Evolutionary conservation across 257 asterid genomes (phyloP).

Genomic region (Misopates orontium): DNA sequence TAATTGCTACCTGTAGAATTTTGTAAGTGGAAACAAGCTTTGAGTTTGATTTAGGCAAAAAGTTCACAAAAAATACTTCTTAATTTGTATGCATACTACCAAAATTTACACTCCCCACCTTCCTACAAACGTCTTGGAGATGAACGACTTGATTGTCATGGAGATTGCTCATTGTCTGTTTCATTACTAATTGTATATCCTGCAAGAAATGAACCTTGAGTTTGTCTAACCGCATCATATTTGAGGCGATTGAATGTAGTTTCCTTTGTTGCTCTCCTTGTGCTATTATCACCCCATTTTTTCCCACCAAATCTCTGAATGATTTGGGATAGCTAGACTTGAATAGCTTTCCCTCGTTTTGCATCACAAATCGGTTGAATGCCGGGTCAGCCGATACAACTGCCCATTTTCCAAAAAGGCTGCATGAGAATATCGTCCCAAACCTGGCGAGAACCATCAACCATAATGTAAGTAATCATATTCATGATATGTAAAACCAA

Average conservation of each 20-base stretch:
- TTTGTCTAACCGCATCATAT: constrained; percentile 79
- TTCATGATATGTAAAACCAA: not conserved
- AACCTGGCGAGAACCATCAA: constrained; percentile 41
- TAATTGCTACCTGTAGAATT: constrained; percentile 66
- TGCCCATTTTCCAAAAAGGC: constrained; percentile 72
- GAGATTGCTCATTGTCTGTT: constrained; percentile 39
- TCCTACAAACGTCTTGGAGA: constrained; percentile 83
- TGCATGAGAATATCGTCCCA: constrained; percentile 78
- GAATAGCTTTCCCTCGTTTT: constrained; percentile 71
- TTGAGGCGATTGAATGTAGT: constrained; percentile 79
- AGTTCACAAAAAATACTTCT: not conserved
- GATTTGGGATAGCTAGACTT: constrained; percentile 93
- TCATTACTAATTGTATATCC: constrained; percentile 62
- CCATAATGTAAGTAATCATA: not conserved
- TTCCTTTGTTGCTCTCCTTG: constrained; percentile 81
- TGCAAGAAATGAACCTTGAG: constrained; percentile 75
- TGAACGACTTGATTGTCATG: constrained; percentile 51
- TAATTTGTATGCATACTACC: not conserved
- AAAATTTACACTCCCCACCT: constrained; percentile 34
- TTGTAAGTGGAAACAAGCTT: not conserved
- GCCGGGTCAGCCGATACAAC: constrained; percentile 82
- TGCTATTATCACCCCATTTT: constrained; percentile 76
- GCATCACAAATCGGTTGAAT: constrained; percentile 84
- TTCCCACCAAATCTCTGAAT: constrained; percentile 84
- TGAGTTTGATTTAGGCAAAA: not conserved